These are phyloP conservation scores for Agarophyton chilense DNA, from an alignment of 23 red algal species.

Conservation along the genomic window DNA sequence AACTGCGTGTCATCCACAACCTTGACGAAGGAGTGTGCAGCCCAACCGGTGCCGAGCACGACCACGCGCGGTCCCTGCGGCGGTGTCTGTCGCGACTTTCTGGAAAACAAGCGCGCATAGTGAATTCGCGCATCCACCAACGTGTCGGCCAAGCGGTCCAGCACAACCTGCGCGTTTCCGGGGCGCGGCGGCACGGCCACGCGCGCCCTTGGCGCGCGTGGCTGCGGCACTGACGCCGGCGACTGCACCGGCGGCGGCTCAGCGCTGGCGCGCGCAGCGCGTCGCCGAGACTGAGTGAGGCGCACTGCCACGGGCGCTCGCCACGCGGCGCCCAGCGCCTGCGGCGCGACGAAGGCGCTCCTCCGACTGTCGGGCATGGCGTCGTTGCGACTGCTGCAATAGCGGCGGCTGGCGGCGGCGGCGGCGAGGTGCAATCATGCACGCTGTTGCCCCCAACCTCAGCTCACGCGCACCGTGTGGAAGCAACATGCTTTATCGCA, in stretches of 20 bases:
- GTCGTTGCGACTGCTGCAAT: no score
- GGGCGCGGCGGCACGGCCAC: background rate
- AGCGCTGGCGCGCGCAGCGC: background rate
- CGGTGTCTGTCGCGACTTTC: background rate
- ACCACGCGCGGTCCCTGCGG: constrained; percentile 63
- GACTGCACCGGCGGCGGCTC: background rate
- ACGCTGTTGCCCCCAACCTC: no score
- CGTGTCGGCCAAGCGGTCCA: constrained; percentile 56
- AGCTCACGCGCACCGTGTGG: no score
- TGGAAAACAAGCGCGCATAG: constrained; percentile 19
- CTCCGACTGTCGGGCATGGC: no score
- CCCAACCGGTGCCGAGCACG: constrained; percentile 94
- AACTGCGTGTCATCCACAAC: constrained; percentile 66
- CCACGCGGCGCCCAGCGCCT: no score
- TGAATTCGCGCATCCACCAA: constrained; percentile 58
- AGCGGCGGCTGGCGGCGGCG: no score
- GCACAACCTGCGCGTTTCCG: constrained; percentile 32
- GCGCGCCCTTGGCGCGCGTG: background rate
- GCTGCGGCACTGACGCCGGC: background rate
- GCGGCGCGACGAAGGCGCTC: no score
- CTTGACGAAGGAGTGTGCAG: constrained; percentile 84
- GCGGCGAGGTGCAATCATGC: no score
- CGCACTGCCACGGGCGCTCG: no score
- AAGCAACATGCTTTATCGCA: no score
- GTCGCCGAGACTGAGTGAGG: background rate